A percentile compares a stretch with the other conserved stretches of the same genome.
Evolutionary conservation across 805 yeast genomes (phyloP).

Genomic region (Schwanniomyces sp.): DNA sequence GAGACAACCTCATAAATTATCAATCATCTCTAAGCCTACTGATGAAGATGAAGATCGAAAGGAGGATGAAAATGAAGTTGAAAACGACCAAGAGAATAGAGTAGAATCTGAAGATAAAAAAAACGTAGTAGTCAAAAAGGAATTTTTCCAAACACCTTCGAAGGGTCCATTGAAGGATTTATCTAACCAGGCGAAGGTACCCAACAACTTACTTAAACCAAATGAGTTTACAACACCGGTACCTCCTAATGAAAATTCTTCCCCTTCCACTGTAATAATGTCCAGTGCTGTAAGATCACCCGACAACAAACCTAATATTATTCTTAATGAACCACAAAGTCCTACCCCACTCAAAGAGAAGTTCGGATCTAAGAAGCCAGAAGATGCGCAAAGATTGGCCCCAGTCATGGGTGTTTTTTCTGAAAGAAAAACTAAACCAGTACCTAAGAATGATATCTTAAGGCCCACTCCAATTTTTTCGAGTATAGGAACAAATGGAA

Average conservation of each 20-base stretch:
- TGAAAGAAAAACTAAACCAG: slow-evolving; percentile 17
- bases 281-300: slow-evolving; percentile 26
- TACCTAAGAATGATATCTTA: slow-evolving; percentile 1
- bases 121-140: slow-evolving; percentile 16
- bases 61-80: slow-evolving; percentile 11
- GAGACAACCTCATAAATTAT: slow-evolving; percentile 29
- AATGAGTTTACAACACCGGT: slow-evolving; percentile 30
- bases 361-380: not conserved
- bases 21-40: slow-evolving; percentile 17
- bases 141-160: slow-evolving; percentile 32
- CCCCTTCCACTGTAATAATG: slow-evolving; percentile 45
- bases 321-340: slow-evolving; percentile 25
- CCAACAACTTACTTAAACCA: not conserved
- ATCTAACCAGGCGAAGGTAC: slow-evolving; percentile 15
- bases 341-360: slow-evolving; percentile 38
- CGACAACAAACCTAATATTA: slow-evolving; percentile 5
- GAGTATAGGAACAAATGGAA: slow-evolving; percentile 2
- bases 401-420: slow-evolving; percentile 42
- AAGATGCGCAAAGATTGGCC: slow-evolving; percentile 13
- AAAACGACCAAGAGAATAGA: slow-evolving; percentile 14
- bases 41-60: slow-evolving; percentile 14
- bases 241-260: slow-evolving; percentile 29
- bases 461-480: slow-evolving; percentile 3
- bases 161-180: slow-evolving; percentile 26
- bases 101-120: slow-evolving; percentile 8